Evolutionary conservation across 495 filamentous ascomycete species (phyloP).

Genomic region (Neurospora sp.): DNA sequence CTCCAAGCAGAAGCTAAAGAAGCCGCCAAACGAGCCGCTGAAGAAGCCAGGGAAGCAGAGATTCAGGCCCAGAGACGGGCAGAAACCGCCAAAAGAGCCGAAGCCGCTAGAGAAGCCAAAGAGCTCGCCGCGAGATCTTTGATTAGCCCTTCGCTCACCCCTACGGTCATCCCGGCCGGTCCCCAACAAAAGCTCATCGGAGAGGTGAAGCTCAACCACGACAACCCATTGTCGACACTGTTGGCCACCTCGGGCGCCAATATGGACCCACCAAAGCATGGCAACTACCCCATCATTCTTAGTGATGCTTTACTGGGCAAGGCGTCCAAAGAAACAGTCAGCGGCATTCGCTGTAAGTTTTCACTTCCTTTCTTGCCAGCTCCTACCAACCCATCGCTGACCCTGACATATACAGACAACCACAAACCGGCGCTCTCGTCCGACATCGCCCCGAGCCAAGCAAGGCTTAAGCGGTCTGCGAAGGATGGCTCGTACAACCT

Average conservation of each 20-base stretch:
- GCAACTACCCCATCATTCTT: slow-evolving; percentile 44
- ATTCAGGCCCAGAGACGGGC: not conserved
- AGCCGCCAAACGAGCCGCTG: not conserved
- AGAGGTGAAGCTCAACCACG: not conserved
- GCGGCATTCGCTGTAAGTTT: slow-evolving; percentile 41
- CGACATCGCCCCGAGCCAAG: slow-evolving; percentile 29
- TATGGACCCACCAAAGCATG: slow-evolving; percentile 41
- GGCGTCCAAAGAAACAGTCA: slow-evolving; percentile 40
- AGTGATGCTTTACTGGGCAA: slow-evolving; percentile 46
- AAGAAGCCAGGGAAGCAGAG: not conserved
- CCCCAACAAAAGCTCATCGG: not conserved
- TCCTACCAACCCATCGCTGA: not conserved
- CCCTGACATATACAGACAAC: slow-evolving; percentile 33
- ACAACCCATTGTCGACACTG: slow-evolving; percentile 6
- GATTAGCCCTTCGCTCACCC: not conserved
- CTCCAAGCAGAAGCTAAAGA: not conserved
- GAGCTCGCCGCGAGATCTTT: not conserved
- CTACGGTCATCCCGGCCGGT: not conserved
- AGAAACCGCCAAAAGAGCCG: not conserved
- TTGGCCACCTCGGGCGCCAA: slow-evolving; percentile 17
- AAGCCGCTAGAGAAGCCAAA: not conserved
- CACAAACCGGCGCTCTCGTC: slow-evolving; percentile 40
- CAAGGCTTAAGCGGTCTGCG: slow-evolving; percentile 36
- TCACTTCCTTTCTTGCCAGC: not conserved
- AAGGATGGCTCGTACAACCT: slow-evolving; percentile 35